phyloP scores from a whole-genome alignment of 2,329 filamentous ascomycete species.

The Chalara sp. region DNA sequence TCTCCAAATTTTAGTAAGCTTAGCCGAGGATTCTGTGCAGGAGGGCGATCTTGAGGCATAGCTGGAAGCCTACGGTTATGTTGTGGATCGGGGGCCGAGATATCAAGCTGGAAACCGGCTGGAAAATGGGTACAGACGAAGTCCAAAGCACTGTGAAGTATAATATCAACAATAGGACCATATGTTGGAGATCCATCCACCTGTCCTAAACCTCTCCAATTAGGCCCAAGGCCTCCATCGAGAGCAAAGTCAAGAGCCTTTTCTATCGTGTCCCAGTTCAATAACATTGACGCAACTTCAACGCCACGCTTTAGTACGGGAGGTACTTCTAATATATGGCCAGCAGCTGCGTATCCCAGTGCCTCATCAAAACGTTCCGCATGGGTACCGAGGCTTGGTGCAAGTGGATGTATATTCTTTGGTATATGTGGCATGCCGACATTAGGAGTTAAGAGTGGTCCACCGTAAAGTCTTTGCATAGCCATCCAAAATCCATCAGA shows the following conservation, averaged over 20 bases:
- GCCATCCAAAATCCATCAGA: conserved; percentile 51
- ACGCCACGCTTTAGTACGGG: conserved; percentile 51
- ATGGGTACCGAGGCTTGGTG: conserved; percentile 32
- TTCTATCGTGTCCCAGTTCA: conserved; percentile 59
- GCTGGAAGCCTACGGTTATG: conserved; percentile 41
- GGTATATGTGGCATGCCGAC: conserved; percentile 8
- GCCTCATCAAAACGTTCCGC: conserved; percentile 44
- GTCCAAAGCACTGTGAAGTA: conserved; percentile 49
- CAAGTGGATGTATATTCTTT: conserved; percentile 13
- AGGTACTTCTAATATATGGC: conserved; percentile 48
- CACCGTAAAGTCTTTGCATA: conserved; percentile 51
- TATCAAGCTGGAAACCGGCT: conserved; percentile 51
- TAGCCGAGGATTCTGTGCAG: conserved; percentile 44
- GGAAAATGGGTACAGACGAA: conserved; percentile 58
- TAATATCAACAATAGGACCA: conserved; percentile 45
- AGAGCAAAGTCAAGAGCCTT: conserved; percentile 53
- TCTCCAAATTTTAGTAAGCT: conserved; percentile 68
- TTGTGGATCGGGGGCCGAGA: conserved; percentile 36
- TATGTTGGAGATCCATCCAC: conserved; percentile 31
- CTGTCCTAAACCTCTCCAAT: conserved; percentile 28
- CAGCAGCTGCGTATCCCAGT: conserved; percentile 60
- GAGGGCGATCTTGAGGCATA: conserved; percentile 15
- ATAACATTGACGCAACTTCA: conserved; percentile 48
- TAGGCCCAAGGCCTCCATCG: conserved; percentile 33
- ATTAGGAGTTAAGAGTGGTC: conserved; percentile 36